A percentile compares a stretch with the other conserved stretches of the same genome.
These are phyloP conservation scores for Verticillium nubilum DNA, from an alignment of 2,329 filamentous ascomycete genomes.

Conservation along the genomic window DNA sequence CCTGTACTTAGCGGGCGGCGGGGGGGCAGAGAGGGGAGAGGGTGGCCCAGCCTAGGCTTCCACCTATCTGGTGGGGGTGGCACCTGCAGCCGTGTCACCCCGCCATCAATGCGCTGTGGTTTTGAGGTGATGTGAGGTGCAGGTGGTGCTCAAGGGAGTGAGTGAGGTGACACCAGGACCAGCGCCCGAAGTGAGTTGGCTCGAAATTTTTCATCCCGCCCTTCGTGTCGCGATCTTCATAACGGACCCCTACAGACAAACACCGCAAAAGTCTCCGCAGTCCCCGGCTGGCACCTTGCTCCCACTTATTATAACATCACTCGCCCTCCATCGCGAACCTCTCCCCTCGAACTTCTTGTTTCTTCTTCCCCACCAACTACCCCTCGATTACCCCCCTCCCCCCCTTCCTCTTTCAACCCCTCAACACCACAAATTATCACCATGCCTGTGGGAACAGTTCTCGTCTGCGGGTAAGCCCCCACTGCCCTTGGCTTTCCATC, in stretches of 20 bases:
- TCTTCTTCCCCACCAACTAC: conserved; percentile 10
- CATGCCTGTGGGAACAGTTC: conserved; percentile 82
- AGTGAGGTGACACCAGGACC: neutral
- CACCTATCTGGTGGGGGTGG: neutral
- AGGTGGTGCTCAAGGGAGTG: too few relatives aligned
- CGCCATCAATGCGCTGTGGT: neutral
- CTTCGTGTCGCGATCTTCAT: neutral
- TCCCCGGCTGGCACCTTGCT: neutral
- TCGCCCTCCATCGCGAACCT: neutral
- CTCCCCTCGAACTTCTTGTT: conserved; percentile 7
- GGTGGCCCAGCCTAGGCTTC: neutral
- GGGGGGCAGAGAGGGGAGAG: neutral
- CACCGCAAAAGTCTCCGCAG: neutral
- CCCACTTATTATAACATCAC: neutral
- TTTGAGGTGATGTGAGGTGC: neutral
- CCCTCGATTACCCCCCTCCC: neutral
- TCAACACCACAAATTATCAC: conserved; percentile 14
- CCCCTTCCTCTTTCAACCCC: neutral
- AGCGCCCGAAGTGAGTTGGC: neutral
- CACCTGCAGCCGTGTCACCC: neutral
- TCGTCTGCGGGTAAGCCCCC: conserved; percentile 78
- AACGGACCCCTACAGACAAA: neutral
- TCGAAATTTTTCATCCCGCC: neutral
- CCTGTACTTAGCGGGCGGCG: neutral
- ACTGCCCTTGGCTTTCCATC: neutral